Conservation (phyloP, 768 basidiomycete species). For the Mycena amicta region DNA sequence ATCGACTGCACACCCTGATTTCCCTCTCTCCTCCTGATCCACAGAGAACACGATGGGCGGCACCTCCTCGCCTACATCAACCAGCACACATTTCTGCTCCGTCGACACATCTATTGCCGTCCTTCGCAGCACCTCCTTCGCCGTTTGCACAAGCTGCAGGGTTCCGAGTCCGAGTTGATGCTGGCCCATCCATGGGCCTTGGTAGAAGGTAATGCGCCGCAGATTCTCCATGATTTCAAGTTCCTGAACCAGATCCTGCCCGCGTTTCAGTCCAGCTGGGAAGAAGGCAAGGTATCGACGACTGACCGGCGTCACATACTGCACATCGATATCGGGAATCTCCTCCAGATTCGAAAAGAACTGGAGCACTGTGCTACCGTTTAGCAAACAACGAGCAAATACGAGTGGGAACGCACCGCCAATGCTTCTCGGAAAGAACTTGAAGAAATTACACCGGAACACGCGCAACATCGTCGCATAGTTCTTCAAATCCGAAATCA, state of each 20-base stretch:
- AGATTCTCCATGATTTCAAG: background rate
- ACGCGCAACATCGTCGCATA: background rate
- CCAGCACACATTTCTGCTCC: background rate
- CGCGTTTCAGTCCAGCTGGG: too few relatives aligned
- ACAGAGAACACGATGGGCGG: background rate
- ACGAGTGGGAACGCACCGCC: background rate
- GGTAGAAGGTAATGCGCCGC: background rate
- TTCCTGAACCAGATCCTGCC: background rate
- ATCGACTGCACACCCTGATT: background rate
- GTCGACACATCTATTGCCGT: background rate
- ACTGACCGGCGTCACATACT: background rate
- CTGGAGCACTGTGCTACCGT: background rate
- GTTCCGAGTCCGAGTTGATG: background rate
- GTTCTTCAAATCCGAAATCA: slow-evolving; percentile 2
- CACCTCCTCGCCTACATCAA: background rate
- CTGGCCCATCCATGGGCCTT: slow-evolving; percentile 1
- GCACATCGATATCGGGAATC: background rate
- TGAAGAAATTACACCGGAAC: background rate
- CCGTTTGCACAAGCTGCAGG: background rate
- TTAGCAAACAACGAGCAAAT: background rate
- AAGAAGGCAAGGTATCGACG: too few relatives aligned
- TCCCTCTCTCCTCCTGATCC: background rate
- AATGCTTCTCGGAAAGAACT: background rate
- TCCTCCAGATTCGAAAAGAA: background rate
- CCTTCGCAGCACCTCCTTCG: background rate